Conservation (phyloP, 495 filamentous ascomycete genomes). For the Aspergillus wentii region DNA sequence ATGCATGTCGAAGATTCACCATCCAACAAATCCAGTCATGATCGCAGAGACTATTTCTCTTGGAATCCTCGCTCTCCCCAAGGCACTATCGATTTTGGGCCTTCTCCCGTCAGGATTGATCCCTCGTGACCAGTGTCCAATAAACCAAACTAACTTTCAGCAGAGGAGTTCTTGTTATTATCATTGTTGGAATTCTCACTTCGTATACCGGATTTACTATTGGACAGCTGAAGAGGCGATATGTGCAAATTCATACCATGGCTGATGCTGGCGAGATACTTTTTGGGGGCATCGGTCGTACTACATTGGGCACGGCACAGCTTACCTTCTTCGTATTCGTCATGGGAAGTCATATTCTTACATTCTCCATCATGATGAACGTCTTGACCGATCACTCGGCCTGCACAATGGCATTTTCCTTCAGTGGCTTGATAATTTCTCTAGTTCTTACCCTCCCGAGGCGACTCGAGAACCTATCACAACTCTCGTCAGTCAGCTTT, state of each 20-base stretch:
- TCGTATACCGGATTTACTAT: slow-evolving; percentile 68
- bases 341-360: slow-evolving; percentile 68
- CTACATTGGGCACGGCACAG: slow-evolving; percentile 54
- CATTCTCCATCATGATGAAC: slow-evolving; percentile 67
- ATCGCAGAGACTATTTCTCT: slow-evolving; percentile 64
- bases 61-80: slow-evolving; percentile 55
- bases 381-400: slow-evolving; percentile 52
- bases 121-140: slow-evolving; percentile 53
- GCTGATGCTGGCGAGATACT: slow-evolving; percentile 62
- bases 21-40: slow-evolving; percentile 47
- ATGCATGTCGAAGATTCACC: no score
- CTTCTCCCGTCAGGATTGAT: slow-evolving; percentile 46
- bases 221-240: slow-evolving; percentile 61
- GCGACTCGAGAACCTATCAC: slow-evolving; percentile 49
- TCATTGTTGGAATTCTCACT: slow-evolving; percentile 56
- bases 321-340: slow-evolving; percentile 62
- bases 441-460: slow-evolving; percentile 58
- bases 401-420: slow-evolving; percentile 60
- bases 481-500: slow-evolving; percentile 56
- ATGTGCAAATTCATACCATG: slow-evolving; percentile 60
- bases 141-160: slow-evolving; percentile 38
- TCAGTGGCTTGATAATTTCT: slow-evolving; percentile 55
- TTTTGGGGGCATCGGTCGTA: slow-evolving; percentile 51
- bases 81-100: slow-evolving; percentile 52
- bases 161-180: slow-evolving; percentile 50